These are phyloP conservation scores for Blastobotrys apis DNA, from an alignment of 1,139 yeast genomes.

Conservation along the genomic window DNA sequence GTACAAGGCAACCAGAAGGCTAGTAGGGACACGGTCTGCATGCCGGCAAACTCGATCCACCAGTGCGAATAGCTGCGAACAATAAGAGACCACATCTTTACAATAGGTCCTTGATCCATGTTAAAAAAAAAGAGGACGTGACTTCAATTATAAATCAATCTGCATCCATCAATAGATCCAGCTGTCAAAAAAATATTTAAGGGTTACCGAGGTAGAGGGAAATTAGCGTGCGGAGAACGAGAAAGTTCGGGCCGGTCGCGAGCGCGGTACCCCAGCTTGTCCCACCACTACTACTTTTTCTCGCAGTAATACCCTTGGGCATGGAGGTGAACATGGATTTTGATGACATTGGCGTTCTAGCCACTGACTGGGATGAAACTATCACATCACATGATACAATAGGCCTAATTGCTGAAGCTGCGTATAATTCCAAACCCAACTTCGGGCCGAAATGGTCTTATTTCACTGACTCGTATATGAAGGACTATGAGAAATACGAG, in stretches of 20 bases:
- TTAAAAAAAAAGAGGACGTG: neutral
- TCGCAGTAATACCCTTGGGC: too few relatives aligned
- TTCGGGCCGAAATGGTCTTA: conserved; percentile 43
- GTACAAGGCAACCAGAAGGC: conserved; percentile 23
- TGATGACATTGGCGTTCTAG: conserved; percentile 26
- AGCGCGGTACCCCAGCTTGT: too few relatives aligned
- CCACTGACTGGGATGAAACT: conserved; percentile 72
- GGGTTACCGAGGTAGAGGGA: too few relatives aligned
- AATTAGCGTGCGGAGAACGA: too few relatives aligned
- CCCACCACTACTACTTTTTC: too few relatives aligned
- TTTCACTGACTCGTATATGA: conserved; percentile 45
- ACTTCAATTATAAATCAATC: too few relatives aligned
- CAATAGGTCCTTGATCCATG: neutral
- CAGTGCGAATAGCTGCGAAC: conserved; percentile 6
- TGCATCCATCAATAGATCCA: too few relatives aligned
- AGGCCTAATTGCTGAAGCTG: conserved; percentile 47
- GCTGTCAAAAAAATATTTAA: too few relatives aligned
- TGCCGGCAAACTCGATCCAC: conserved; percentile 18
- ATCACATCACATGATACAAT: conserved; percentile 58
- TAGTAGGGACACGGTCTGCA: conserved; percentile 19
- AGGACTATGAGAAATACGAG: conserved; percentile 33
- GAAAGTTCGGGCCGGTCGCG: too few relatives aligned
- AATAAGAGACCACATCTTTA: conserved; percentile 6
- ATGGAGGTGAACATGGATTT: too few relatives aligned
- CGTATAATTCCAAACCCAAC: conserved; percentile 41